Conservation (phyloP, 2,329 filamentous ascomycete genomes). For the Colletotrichum higginsianum region DNA sequence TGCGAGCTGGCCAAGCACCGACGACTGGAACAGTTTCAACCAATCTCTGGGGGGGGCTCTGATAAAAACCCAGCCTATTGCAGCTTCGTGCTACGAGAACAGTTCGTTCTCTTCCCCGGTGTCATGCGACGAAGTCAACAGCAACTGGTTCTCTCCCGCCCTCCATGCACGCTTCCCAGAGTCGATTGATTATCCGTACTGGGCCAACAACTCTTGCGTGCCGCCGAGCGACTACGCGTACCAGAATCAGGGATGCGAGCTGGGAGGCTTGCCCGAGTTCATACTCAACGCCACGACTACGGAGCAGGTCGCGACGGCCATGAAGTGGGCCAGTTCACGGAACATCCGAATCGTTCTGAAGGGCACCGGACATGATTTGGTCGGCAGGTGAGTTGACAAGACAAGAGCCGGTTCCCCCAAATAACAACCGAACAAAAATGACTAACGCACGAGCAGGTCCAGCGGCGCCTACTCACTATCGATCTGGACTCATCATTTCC, state of each 20-base stretch:
- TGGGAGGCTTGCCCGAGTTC: slow-evolving; percentile 52
- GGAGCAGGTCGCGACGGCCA: slow-evolving; percentile 46
- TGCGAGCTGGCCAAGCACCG: too few relatives aligned
- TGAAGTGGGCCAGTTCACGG: slow-evolving; percentile 41
- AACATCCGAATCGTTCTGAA: slow-evolving; percentile 65
- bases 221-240: slow-evolving; percentile 12
- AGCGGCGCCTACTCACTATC: slow-evolving; percentile 41
- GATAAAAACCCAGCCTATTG: too few relatives aligned
- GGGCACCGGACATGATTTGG: slow-evolving; percentile 68
- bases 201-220: slow-evolving; percentile 13
- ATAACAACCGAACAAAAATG: too few relatives aligned
- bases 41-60: too few relatives aligned
- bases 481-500: slow-evolving; percentile 41
- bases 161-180: background rate
- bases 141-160: too few relatives aligned
- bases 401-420: too few relatives aligned
- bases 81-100: too few relatives aligned
- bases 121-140: slow-evolving; percentile 2
- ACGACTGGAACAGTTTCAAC: too few relatives aligned
- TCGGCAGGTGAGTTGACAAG: slow-evolving; percentile 71
- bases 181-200: too few relatives aligned
- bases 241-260: slow-evolving; percentile 47
- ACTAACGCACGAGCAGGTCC: background rate
- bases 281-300: slow-evolving; percentile 53
- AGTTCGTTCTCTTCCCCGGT: background rate